Base-by-base conservation (phyloP, 1,139 yeast species). In the Pichia cactophila region DNA sequence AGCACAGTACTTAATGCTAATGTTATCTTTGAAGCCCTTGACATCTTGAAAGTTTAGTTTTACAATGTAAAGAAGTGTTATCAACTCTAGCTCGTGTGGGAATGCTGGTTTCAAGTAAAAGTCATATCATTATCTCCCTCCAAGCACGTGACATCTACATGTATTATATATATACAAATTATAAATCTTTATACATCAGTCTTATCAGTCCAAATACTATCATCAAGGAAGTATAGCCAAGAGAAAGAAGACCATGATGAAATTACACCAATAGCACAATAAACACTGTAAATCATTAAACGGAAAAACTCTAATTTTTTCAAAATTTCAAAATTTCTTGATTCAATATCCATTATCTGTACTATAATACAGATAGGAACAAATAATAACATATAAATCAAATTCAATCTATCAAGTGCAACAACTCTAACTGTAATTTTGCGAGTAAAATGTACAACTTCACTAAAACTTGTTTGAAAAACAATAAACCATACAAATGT, bases 211-310 rank as follows among this genome's bases (percentile, higher is more conserved):
- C 88, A 82, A 6, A 83, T 69, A 5, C 75, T 70, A 57, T 84
- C 92, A 58, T 83, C 86, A 48, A 87, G 81, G 64, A 89, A 86
- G 63, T 87, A 90, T 45, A 86, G 69, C 95, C 96, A 88, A 51
- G 86, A 80, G 56, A 92, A 78, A 2, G 95, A 94, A 54, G 85
- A 78, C 95, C 96, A 94, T 49, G 95, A 81, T 45, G 89, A 77
- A 6, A 90, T 73, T 2, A 92, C 80, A 7, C 98, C 99, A 33
- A 87, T 57, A 0, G 89, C 81, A 65, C 97, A 88, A 66, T 90
- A 90, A 2, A 87, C 83, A 57, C 96, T 87, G 50, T 87, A 78
- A 10, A 82, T 69, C 87, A 92, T 87, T 56, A 92, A 73, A 46
- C 87, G 81, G 54, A 87, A 69, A 61, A 89, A 92, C 64, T 87